Evolutionary conservation across 208 protist species (phyloP).

Genomic region (Leishmania tarentolae): DNA sequence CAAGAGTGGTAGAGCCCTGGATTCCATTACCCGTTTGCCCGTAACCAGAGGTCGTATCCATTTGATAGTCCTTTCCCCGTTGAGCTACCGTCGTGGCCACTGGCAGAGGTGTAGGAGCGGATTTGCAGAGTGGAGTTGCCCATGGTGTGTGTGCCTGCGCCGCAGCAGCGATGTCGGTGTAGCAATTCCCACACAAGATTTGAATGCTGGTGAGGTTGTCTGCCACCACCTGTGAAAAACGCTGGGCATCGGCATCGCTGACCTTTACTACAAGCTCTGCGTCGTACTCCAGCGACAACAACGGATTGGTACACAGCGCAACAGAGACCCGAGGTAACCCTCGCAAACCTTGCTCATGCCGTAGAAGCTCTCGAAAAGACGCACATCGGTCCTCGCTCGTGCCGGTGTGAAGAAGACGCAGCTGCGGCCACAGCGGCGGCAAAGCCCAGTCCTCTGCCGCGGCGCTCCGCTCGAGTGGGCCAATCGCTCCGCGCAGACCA

Average conservation of each 20-base stretch:
- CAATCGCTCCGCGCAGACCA: neutral
- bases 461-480: neutral
- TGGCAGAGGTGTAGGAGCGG: no score
- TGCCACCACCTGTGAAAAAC: neutral
- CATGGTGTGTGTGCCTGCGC: constrained; percentile 22
- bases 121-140: constrained; percentile 14
- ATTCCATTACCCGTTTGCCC: neutral
- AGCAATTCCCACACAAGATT: constrained; percentile 4
- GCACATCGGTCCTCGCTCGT: neutral
- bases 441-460: neutral
- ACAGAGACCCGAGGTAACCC: constrained; percentile 8
- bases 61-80: neutral
- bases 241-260: neutral
- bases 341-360: constrained; percentile 11
- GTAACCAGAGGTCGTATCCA: neutral
- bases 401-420: neutral
- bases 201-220: neutral
- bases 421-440: constrained; percentile 32
- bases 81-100: neutral
- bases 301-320: neutral
- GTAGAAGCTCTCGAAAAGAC: constrained; percentile 4
- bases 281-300: constrained; percentile 10
- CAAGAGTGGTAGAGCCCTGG: neutral
- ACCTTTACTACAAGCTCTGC: neutral
- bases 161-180: constrained; percentile 13